phyloP scores from a whole-genome alignment of 306 rosid genomes.

The Sicyos baderoa region DNA sequence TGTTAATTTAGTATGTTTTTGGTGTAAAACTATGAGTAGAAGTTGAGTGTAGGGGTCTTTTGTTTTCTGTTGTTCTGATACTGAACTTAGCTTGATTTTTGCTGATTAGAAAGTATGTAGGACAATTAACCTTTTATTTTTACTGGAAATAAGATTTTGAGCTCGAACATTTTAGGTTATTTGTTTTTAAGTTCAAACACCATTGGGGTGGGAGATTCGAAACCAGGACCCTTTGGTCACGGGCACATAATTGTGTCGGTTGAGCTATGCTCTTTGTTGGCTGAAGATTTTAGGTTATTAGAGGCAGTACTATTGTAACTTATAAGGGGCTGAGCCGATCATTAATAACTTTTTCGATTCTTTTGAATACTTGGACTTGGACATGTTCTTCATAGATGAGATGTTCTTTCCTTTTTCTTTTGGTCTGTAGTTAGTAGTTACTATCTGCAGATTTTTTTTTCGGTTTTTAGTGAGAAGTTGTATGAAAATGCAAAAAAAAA shows the following conservation, averaged over 20 bases:
- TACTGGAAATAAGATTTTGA: not conserved
- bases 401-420: not conserved
- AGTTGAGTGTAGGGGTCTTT: not conserved
- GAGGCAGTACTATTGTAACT: not conserved
- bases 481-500: not conserved
- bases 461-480: conserved; percentile 1
- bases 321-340: not conserved
- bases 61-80: not conserved
- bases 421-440: not conserved
- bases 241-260: too few relatives aligned
- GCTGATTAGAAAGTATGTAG: not conserved
- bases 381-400: not conserved
- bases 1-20: not conserved
- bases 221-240: too few relatives aligned
- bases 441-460: not conserved
- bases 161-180: not conserved
- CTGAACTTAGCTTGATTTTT: not conserved
- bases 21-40: not conserved
- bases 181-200: too few relatives aligned
- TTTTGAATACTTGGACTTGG: conserved; percentile 4
- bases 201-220: too few relatives aligned
- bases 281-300: not conserved
- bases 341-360: not conserved
- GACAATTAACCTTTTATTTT: not conserved
- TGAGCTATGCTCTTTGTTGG: not conserved